These are phyloP conservation scores for Zopfia rhizophila DNA, from an alignment of 2,329 filamentous ascomycete species.

Conservation along the genomic window DNA sequence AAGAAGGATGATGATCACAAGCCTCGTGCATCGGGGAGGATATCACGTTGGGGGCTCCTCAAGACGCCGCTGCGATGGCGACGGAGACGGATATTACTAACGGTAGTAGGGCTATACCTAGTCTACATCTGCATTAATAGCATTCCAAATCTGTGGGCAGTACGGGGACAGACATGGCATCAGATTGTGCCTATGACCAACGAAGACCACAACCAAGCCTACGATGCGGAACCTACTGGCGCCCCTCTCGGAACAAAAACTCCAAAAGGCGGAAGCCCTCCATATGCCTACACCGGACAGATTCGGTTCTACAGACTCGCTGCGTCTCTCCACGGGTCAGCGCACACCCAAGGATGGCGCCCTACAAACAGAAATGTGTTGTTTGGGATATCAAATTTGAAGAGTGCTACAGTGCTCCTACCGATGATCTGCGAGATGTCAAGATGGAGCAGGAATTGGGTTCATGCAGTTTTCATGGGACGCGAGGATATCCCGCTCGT, in stretches of 20 bases:
- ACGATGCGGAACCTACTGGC: conserved; percentile 38
- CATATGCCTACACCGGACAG: conserved; percentile 69
- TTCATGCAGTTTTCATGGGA: conserved; percentile 85
- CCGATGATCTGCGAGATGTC: conserved; percentile 92
- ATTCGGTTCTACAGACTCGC: conserved; percentile 75
- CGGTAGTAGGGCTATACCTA: conserved; percentile 54
- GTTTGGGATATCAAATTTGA: conserved; percentile 79
- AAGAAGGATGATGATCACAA: conserved; percentile 73
- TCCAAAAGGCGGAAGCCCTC: conserved; percentile 25
- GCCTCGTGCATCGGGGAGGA: conserved; percentile 45
- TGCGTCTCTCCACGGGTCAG: conserved; percentile 69
- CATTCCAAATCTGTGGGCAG: conserved; percentile 57
- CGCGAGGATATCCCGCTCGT: conserved; percentile 75
- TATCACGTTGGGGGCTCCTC: conserved; percentile 35
- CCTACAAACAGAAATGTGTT: conserved; percentile 75
- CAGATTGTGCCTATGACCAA: conserved; percentile 18
- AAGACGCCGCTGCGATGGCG: conserved; percentile 53
- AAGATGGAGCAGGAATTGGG: conserved; percentile 71
- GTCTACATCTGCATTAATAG: conserved; percentile 74
- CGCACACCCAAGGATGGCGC: conserved; percentile 63
- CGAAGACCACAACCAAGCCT: conserved; percentile 14
- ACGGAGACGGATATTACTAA: conserved; percentile 59
- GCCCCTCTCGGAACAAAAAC: conserved; percentile 37
- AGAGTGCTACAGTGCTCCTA: conserved; percentile 76
- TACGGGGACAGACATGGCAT: conserved; percentile 4